Percentiles rank a stretch among this genome's conserved stretches.
Conservation (phyloP, 352 stramenopile genomes). For the Phytophthora meadii region DNA sequence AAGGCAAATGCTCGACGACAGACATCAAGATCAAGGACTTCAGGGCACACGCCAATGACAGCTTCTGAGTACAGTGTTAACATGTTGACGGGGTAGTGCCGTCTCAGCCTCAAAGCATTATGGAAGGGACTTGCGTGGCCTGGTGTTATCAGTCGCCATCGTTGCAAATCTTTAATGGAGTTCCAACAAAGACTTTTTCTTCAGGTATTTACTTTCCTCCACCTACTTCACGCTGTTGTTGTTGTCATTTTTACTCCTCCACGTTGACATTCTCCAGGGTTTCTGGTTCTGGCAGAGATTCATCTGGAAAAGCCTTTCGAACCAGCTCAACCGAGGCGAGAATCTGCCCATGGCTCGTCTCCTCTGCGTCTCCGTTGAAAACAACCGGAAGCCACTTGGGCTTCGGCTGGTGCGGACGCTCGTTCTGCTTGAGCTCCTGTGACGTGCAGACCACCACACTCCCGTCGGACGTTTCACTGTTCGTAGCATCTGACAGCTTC, state of each 20-base stretch:
- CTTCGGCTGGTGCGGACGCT: conserved; percentile 41
- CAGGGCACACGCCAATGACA: conserved; percentile 14
- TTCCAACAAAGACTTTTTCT: too few species aligned
- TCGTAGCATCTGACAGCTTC: conserved; percentile 20
- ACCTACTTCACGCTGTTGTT: conserved; percentile 8
- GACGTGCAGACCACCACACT: conserved; percentile 51
- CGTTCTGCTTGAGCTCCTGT: conserved; percentile 64
- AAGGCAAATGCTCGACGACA: not conserved
- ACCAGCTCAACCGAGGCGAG: conserved; percentile 68
- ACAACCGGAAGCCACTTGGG: conserved; percentile 63
- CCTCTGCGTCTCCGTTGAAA: conserved; percentile 53
- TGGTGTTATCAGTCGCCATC: too few species aligned
- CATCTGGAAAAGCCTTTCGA: conserved; percentile 64
- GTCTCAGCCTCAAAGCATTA: too few species aligned
- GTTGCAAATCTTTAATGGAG: too few species aligned
- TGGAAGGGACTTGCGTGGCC: too few species aligned
- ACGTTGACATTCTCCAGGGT: conserved; percentile 24
- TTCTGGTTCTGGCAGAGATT: conserved; percentile 56
- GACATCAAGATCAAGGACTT: conserved; percentile 1
- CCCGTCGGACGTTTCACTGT: conserved; percentile 13
- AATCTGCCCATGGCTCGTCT: conserved; percentile 57
- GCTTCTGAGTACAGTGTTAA: too few species aligned
- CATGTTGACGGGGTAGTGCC: too few species aligned
- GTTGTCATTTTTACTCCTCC: conserved; percentile 13
- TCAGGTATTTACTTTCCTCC: conserved; percentile 4